phyloP scores from a whole-genome alignment of 2,329 filamentous ascomycete genomes.

The Alternaria panax region DNA sequence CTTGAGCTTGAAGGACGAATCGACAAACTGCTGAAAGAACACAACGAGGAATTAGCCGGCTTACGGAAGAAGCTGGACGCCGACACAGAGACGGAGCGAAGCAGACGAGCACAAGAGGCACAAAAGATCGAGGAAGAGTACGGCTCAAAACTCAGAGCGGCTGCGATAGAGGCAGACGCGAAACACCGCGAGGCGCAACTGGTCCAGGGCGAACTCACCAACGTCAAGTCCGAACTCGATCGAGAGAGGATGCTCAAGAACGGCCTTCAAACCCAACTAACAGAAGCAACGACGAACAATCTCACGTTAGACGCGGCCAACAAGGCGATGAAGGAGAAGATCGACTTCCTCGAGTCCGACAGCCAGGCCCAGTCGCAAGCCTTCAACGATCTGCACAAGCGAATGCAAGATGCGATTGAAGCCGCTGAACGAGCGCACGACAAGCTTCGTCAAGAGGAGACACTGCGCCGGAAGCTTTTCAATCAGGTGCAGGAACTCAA shows the following conservation, averaged over 20 bases:
- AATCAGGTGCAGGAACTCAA: slow-evolving; percentile 98
- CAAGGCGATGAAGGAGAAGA: slow-evolving; percentile 78
- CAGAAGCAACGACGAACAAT: slow-evolving; percentile 51
- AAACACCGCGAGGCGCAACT: slow-evolving; percentile 63
- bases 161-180: slow-evolving; percentile 64
- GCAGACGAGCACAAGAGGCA: slow-evolving; percentile 66
- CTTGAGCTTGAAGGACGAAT: slow-evolving; percentile 61
- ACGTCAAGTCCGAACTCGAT: slow-evolving; percentile 52
- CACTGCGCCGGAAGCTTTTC: slow-evolving; percentile 86
- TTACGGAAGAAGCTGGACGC: slow-evolving; percentile 68
- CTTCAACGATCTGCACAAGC: slow-evolving; percentile 80
- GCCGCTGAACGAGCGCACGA: slow-evolving; percentile 74
- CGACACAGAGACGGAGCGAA: slow-evolving; percentile 72
- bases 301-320: slow-evolving; percentile 74
- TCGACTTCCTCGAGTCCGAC: slow-evolving; percentile 88
- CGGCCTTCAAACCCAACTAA: slow-evolving; percentile 63
- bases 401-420: slow-evolving; percentile 78
- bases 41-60: slow-evolving; percentile 73
- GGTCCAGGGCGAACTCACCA: slow-evolving; percentile 60
- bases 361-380: slow-evolving; percentile 87
- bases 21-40: slow-evolving; percentile 65
- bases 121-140: slow-evolving; percentile 67
- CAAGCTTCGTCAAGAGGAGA: slow-evolving; percentile 91
- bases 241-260: slow-evolving; percentile 68
- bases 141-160: slow-evolving; percentile 63